Conservation (phyloP, 108 stramenopile species). For the Cyclostephanos tholiformis region DNA sequence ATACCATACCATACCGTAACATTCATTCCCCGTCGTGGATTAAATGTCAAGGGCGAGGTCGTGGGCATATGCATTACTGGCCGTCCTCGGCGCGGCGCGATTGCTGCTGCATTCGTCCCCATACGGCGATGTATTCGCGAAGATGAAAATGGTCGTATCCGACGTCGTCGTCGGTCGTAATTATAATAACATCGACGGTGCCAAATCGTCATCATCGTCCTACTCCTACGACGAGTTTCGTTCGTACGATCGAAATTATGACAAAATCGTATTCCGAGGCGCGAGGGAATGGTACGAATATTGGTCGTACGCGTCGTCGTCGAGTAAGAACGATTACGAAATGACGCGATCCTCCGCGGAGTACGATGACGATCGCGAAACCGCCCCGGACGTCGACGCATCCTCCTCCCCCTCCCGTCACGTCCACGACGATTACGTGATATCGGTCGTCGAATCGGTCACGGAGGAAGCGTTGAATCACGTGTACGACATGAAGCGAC, state of each 20-base stretch:
- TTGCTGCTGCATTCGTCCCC: neutral
- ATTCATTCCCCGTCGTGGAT: too few species aligned
- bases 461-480: neutral
- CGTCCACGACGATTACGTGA: conserved; percentile 4
- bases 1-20: too few species aligned
- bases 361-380: too few species aligned
- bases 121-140: neutral
- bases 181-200: neutral
- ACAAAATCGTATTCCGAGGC: neutral
- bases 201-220: neutral
- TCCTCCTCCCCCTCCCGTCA: neutral
- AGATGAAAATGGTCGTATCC: neutral
- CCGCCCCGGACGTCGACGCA: neutral
- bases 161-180: neutral
- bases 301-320: neutral
- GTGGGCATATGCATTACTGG: neutral
- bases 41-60: neutral
- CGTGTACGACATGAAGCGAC: conserved; percentile 15
- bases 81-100: neutral
- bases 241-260: neutral
- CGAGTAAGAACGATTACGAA: neutral
- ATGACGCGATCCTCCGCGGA: too few species aligned
- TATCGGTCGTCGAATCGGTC: neutral
- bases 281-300: conserved; percentile 7
- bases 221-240: neutral